Percentiles rank a stretch among this genome's conserved stretches.
These are phyloP conservation scores for Noccaea bulbosa DNA, from an alignment of 345 rosid species.

Conservation along the genomic window DNA sequence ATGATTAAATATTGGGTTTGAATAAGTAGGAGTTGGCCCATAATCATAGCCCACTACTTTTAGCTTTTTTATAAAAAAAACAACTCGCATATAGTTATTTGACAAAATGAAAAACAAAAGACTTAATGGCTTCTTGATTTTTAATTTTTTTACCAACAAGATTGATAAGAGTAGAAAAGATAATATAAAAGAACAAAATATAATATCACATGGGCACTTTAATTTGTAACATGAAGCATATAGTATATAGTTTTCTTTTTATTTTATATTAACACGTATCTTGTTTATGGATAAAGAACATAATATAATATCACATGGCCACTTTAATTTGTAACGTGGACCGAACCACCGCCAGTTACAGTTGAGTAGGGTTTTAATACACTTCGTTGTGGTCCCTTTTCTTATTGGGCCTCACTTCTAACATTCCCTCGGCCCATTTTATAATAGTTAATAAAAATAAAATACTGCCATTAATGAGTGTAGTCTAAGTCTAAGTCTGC, in stretches of 20 bases:
- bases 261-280: background rate
- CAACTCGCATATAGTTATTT: background rate
- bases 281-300: background rate
- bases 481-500: no score
- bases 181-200: background rate
- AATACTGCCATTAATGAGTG: no score
- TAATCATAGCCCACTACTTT: background rate
- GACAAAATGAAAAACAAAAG: background rate
- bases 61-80: background rate
- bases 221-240: slow-evolving; percentile 20
- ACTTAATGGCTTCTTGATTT: background rate
- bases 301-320: slow-evolving; percentile 39
- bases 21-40: background rate
- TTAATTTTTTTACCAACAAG: background rate
- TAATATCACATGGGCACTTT: slow-evolving; percentile 39
- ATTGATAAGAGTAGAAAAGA: background rate
- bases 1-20: slow-evolving; percentile 4
- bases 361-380: slow-evolving; percentile 39
- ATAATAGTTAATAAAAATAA: background rate
- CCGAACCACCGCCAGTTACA: slow-evolving; percentile 41
- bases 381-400: slow-evolving; percentile 39
- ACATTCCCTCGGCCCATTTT: slow-evolving; percentile 25
- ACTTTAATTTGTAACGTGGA: slow-evolving; percentile 34
- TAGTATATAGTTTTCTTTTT: background rate
- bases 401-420: slow-evolving; percentile 6